Conservation (phyloP, 495 filamentous ascomycete species). For the Aspergillus coremiiformis region DNA sequence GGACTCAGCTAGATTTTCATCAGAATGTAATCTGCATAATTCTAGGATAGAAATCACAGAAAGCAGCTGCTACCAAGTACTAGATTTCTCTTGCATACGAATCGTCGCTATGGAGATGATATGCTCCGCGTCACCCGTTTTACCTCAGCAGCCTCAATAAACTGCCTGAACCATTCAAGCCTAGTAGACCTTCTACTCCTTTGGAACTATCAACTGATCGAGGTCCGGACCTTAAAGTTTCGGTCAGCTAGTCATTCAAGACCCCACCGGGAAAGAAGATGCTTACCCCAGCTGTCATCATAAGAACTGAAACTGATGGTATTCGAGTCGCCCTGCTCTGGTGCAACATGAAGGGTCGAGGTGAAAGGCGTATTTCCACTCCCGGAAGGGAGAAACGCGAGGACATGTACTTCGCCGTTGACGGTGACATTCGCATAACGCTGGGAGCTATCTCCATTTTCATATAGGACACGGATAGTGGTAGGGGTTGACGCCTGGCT, state of each 20-base stretch:
- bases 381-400: slow-evolving; percentile 7
- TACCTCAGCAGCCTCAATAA: too few species aligned
- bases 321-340: background rate
- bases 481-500: background rate
- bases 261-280: background rate
- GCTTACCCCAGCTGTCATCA: slow-evolving; percentile 5
- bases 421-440: slow-evolving; percentile 9
- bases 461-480: slow-evolving; percentile 7
- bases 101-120: too few species aligned
- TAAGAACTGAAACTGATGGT: background rate
- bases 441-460: slow-evolving; percentile 7
- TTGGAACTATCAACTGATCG: background rate
- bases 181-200: too few species aligned
- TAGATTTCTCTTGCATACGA: too few species aligned
- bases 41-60: too few species aligned
- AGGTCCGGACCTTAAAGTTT: background rate
- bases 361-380: background rate
- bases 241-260: background rate
- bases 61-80: too few species aligned
- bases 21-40: too few species aligned
- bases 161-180: too few species aligned
- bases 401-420: slow-evolving; percentile 4
- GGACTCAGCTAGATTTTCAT: background rate
- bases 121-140: too few species aligned
- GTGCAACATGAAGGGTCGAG: background rate